phyloP scores from a whole-genome alignment of 1,284 basidiomycete species.

The Ustilago lituana region DNA sequence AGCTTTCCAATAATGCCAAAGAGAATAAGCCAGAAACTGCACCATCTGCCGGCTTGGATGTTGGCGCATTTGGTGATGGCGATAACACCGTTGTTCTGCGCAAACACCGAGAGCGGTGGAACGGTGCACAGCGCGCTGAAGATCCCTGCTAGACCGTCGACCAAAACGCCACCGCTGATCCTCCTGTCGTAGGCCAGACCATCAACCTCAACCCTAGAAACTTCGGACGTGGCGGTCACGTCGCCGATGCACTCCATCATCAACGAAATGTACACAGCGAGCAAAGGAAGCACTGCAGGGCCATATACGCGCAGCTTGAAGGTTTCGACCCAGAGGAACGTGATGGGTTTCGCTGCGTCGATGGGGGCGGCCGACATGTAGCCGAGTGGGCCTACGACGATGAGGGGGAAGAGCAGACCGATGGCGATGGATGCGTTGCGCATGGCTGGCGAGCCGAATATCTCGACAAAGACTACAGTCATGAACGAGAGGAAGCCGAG shows the following conservation, averaged over 20 bases:
- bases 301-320: conserved; percentile 83
- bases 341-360: conserved; percentile 47
- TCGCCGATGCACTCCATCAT: conserved; percentile 88
- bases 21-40: conserved; percentile 55
- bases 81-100: conserved; percentile 77
- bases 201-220: conserved; percentile 73
- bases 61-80: conserved; percentile 67
- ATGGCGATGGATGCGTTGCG: conserved; percentile 72
- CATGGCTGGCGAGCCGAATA: conserved; percentile 81
- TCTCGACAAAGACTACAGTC: conserved; percentile 77
- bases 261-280: conserved; percentile 75
- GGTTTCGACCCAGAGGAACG: conserved; percentile 74
- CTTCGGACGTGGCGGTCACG: conserved; percentile 84
- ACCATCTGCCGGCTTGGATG: conserved; percentile 55
- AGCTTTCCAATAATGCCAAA: conserved; percentile 77
- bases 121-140: conserved; percentile 82
- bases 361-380: conserved; percentile 51
- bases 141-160: conserved; percentile 74
- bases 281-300: conserved; percentile 82
- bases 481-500: conserved; percentile 84
- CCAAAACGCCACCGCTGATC: conserved; percentile 84
- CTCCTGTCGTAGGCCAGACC: conserved; percentile 75
- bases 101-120: conserved; percentile 80
- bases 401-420: conserved; percentile 58
- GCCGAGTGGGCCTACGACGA: conserved; percentile 53